A percentile compares a stretch with the other conserved stretches of the same genome.
Evolutionary conservation across 306 rosid species (phyloP).

Genomic region (Pterocarpus santalinus): DNA sequence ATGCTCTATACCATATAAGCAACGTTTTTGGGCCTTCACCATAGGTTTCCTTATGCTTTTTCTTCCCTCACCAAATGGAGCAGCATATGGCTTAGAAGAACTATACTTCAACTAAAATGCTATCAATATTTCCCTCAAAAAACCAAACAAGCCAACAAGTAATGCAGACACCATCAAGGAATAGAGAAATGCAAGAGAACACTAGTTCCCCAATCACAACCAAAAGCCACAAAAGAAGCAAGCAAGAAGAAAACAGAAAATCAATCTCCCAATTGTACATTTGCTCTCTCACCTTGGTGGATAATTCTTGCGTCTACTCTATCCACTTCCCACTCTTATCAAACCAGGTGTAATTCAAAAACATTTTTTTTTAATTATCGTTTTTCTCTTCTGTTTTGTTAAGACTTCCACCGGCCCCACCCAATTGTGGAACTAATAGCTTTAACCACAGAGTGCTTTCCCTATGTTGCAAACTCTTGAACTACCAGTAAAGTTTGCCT

Average conservation of each 20-base stretch:
- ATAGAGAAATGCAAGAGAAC: background rate
- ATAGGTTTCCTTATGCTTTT: background rate
- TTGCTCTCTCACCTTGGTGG: background rate
- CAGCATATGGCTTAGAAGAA: background rate
- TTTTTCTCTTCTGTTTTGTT: too few relatives aligned
- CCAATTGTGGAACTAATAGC: background rate
- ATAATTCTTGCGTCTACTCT: background rate
- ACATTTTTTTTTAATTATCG: too few relatives aligned
- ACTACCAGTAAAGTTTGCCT: background rate
- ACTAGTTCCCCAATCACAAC: background rate
- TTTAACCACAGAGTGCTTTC: too few relatives aligned
- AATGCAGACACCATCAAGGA: slow-evolving; percentile 3
- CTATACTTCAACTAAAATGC: background rate
- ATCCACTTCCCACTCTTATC: background rate
- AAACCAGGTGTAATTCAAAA: background rate
- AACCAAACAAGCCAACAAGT: slow-evolving; percentile 1
- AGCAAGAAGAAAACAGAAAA: background rate
- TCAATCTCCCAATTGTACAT: background rate
- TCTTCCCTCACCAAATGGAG: background rate
- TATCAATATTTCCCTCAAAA: background rate
- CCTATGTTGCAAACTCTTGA: background rate
- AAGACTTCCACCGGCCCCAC: too few relatives aligned
- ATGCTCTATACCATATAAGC: background rate
- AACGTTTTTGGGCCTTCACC: background rate
- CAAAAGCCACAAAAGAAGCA: background rate